These are phyloP conservation scores for Nitzschia sp. DNA, from an alignment of 108 stramenopile genomes.

Conservation along the genomic window DNA sequence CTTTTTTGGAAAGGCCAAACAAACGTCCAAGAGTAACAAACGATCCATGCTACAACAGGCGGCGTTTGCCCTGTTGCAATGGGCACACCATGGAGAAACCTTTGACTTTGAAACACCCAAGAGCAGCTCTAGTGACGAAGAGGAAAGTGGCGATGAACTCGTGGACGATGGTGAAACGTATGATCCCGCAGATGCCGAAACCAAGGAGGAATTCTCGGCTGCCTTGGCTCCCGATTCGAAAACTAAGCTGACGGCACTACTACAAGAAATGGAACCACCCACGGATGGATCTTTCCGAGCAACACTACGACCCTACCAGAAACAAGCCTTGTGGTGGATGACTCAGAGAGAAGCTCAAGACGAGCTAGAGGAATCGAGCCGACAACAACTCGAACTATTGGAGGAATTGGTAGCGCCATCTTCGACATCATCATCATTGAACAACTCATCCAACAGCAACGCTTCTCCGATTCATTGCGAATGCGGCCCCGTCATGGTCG, in stretches of 20 bases:
- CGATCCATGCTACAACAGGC: conserved; percentile 33
- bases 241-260: neutral
- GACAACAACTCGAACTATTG: conserved; percentile 43
- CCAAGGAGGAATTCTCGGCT: conserved; percentile 13
- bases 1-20: neutral
- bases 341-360: conserved; percentile 55
- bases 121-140: conserved; percentile 12
- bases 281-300: conserved; percentile 51
- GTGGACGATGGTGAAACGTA: conserved; percentile 33
- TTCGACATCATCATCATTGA: neutral
- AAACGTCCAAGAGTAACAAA: neutral
- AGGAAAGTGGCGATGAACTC: conserved; percentile 19
- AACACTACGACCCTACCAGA: conserved; percentile 72
- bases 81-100: conserved; percentile 76
- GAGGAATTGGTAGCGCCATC: conserved; percentile 23
- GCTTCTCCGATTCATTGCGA: conserved; percentile 52
- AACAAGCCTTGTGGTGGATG: conserved; percentile 83
- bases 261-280: conserved; percentile 54
- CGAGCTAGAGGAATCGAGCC: conserved; percentile 9
- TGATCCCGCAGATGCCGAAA: conserved; percentile 21
- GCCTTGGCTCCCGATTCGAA: neutral
- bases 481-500: conserved; percentile 76
- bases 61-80: conserved; percentile 79
- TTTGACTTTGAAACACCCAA: conserved; percentile 18
- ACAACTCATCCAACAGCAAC: neutral